Base-by-base conservation (phyloP, 2,329 filamentous ascomycete species). In the Phialocephala sp. region DNA sequence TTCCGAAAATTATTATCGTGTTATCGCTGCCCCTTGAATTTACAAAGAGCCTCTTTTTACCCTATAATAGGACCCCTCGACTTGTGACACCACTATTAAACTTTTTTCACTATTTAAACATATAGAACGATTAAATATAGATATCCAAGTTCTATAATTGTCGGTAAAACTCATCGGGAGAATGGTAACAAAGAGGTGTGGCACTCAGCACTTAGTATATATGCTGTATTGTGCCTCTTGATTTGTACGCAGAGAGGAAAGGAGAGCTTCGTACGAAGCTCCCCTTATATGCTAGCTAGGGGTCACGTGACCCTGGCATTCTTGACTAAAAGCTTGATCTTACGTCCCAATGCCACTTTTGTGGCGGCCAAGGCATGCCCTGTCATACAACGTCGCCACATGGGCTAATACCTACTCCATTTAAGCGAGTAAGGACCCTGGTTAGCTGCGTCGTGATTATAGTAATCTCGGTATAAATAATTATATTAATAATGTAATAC, bases 401-500 rank as follows among this genome's bases (percentile, higher is more conserved):
- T 27, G 15, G 56, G 56, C 35, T 59, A 18, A 43, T 59, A 59
- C 56, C 56, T 43, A 6, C 56, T 59, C 56, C 56, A 43, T 55
- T 62, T 27, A 62, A 62, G 59, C 47, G 47, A 59, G 64, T 63
- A 64, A 56, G 37, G 35, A 52, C 63, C 60, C 43, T 61, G 45
- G 41, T 61, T 35, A 61, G 59, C 5, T 9, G 55, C 55, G 27
- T 9, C n/a, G 55, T 58, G 55, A 12, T 58, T 58, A 58, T 37
- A 58, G 59, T 54, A 62, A 62, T 32, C 60, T 62, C 39, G 37
- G 37, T 41, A 41, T 4, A 41, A 41, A 2, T 41, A 39, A n/a
- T n/a, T 39, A 39, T 39, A 39, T 14, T 41, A 41, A 41, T 32
- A 32, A 6, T n/a, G n/a, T n/a, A n/a, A n/a, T n/a, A 32, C 3